Base-by-base conservation (phyloP, 805 yeast species). In the Wickerhamiella kurtzmanii region DNA sequence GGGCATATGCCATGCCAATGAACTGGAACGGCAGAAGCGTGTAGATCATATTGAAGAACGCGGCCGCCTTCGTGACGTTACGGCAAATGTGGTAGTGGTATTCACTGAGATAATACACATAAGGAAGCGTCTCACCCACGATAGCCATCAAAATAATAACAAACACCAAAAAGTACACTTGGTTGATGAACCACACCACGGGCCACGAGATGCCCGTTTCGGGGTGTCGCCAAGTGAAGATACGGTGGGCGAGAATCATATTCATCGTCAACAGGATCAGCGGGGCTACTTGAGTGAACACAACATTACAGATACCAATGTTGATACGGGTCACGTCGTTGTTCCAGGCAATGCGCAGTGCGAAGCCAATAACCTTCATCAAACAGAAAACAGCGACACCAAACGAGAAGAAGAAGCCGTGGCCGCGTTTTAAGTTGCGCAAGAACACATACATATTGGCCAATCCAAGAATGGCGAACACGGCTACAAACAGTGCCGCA, bases 221-320 rank as follows among this genome's bases (percentile, higher is more conserved):
- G 5, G 89, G 88, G 58, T 82, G 88, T 60, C 80, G 69, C 83
- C 86, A 80, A 4, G 85, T 79, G 62, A 80, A 79, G 19, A 81
- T 65, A 59, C 89, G 73, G 60, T 80, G 87, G 3, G 84, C 84
- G 45, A 82, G 63, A 19, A 80, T 72, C 60, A 80, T 67, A 57
- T 78, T 79, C 56, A 77, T 68, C 2, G 80, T 71, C 28, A 76
- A 75, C 40, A 81, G 58, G 22, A 76, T 58, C n/a, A 79, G 73
- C 16, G 77, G 70, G 2, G 86, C 77, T 8, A 78, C 64, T 52
- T 77, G 70, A 22, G 74, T 57, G 44, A 81, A 70, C 22, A 79
- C 76, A 40, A 71, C 74, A 2, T 77, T 69, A 2, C 80, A 70
- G 43, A 81, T 65, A 35, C 84, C 89, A 22, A 64, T 51, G 16